Percentiles rank a stretch among this genome's conserved stretches.
Conservation (phyloP, 805 yeast genomes). For the Candida ortonii region DNA sequence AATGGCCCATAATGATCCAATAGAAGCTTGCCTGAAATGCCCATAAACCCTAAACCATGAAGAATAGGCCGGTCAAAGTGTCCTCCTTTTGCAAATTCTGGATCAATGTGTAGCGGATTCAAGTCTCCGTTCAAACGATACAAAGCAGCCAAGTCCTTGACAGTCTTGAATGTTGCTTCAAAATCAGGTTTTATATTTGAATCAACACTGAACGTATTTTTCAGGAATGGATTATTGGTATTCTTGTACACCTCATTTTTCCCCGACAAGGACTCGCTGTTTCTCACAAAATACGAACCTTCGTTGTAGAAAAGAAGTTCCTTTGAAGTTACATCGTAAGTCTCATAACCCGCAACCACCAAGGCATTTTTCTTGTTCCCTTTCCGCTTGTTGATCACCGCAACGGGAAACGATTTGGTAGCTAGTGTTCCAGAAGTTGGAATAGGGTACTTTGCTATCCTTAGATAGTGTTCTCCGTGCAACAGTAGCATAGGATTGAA, state of each 20-base stretch:
- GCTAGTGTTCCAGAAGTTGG: constrained; percentile 65
- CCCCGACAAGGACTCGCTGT: constrained; percentile 58
- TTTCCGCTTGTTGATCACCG: constrained; percentile 63
- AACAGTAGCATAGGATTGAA: constrained; percentile 86
- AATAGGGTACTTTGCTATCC: constrained; percentile 69
- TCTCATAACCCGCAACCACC: constrained; percentile 68
- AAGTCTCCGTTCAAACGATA: constrained; percentile 92
- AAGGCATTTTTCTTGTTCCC: constrained; percentile 68
- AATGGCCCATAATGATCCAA: constrained; percentile 78
- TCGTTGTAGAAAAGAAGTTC: constrained; percentile 74
- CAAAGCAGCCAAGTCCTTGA: constrained; percentile 76
- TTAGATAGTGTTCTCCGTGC: constrained; percentile 94
- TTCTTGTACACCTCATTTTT: constrained; percentile 43
- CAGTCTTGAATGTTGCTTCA: constrained; percentile 53
- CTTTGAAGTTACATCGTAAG: constrained; percentile 66
- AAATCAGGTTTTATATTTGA: constrained; percentile 59
- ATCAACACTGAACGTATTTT: constrained; percentile 53
- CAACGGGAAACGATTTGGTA: constrained; percentile 66
- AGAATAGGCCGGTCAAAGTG: constrained; percentile 83
- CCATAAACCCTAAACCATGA: constrained; percentile 89
- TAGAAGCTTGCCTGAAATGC: constrained; percentile 73
- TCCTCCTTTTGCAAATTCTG: constrained; percentile 82
- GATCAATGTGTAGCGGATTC: constrained; percentile 95
- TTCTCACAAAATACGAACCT: constrained; percentile 80
- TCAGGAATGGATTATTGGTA: constrained; percentile 55